phyloP scores from a whole-genome alignment of 306 rosid genomes.

The Leucaena leucocephala region DNA sequence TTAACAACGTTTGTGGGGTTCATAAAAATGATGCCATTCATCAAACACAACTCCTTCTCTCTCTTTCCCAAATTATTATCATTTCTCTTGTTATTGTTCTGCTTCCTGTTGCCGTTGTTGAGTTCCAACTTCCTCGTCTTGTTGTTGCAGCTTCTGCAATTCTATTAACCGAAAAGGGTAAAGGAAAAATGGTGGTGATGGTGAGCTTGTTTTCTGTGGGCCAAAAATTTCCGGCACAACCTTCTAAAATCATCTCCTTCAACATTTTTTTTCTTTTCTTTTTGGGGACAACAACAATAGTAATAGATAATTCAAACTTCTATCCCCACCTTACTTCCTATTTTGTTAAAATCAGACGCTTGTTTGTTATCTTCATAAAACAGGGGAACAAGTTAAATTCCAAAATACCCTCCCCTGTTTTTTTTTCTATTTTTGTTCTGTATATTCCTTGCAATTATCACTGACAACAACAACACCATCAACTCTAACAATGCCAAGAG shows the following conservation, averaged over 20 bases:
- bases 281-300: conserved; percentile 8
- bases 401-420: not conserved
- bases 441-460: not conserved
- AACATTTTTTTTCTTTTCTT: conserved; percentile 4
- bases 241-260: conserved; percentile 15
- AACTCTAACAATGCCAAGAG: too few relatives aligned
- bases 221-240: conserved; percentile 22
- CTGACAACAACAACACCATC: too few relatives aligned
- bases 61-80: not conserved
- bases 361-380: not conserved
- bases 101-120: not conserved
- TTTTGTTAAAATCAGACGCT: not conserved
- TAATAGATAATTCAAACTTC: conserved; percentile 5
- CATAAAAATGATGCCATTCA: conserved; percentile 32
- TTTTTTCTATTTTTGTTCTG: not conserved
- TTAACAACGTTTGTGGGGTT: conserved; percentile 50
- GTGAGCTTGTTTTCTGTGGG: conserved; percentile 27
- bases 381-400: not conserved
- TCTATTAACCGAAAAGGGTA: conserved; percentile 24
- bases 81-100: not conserved
- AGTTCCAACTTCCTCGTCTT: conserved; percentile 1
- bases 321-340: conserved; percentile 26
- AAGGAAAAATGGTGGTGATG: conserved; percentile 26
- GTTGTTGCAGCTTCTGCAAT: conserved; percentile 37
- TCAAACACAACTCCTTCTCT: not conserved